Evolutionary conservation across 192 early-diverging fungal genomes (phyloP), one percentile per base, ranked within the genome.

Genomic region (Helicostylum pulchrum): DNA sequence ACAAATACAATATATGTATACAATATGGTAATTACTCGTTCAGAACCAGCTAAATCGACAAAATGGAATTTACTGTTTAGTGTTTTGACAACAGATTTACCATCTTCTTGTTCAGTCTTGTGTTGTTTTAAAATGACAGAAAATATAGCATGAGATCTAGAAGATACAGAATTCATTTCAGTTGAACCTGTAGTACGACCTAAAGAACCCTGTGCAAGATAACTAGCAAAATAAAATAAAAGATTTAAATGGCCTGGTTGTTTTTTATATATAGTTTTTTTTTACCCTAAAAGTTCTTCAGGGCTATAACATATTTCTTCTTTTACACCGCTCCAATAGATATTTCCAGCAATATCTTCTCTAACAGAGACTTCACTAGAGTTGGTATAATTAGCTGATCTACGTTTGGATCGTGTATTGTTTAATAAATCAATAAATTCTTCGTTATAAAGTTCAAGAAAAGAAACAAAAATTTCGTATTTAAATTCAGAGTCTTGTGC

Each of bases 371-470:
- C 73, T 56, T 69, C 63, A 20, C 53, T 56, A 1, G 67, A 49
- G n/a, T 69, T 55, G 12, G 50, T 43, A 5, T 42, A 44, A 1
- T 44, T 50, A 19, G 14, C 31, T 59, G 75, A 71, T 17, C 77
- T 65, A 64, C 65, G 55, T 71, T 67, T 68, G 55, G 56, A 76
- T 69, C 53, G 64, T 48, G 58, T 50, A 15, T 69, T 68, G 46
- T 80, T 78, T 30, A 97, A 79, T 19, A 99, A 79, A 72, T 99
- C 96, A 34, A 94, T 88, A 50, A 97, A 79, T 58, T 99, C 96
- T 70, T 99, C 96, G 71, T 99, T 99, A 78, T 99, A 94, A n/a
- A 97, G 78, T 71, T 99, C 96, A 49, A 99, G 64, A 68, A 97
- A 98, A n/a, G 94, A 94, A 3, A 96, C 91, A 46, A 46, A 76